Base-by-base conservation (phyloP, 495 filamentous ascomycete genomes). In the Neurospora sp. region DNA sequence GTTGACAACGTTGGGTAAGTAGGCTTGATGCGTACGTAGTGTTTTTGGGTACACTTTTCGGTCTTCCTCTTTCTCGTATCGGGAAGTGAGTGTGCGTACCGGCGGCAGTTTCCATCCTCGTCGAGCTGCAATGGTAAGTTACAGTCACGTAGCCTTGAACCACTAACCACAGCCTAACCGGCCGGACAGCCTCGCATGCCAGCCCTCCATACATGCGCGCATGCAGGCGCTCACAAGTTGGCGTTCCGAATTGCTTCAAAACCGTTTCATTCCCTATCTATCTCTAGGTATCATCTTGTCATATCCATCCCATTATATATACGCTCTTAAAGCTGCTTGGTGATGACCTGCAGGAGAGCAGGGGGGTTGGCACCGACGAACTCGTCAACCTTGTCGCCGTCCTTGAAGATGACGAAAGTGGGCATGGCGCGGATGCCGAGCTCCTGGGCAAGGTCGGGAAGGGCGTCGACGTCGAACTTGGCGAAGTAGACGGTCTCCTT, bases 341-440 rank as follows among this genome's bases (percentile, higher is more conserved):
- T 27, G 27, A 54, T 12, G 10, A 3, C 10, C 2, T 18, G 0
- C 0, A 70, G 31, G 12, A 81, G 69, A 4, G 70, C 75, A 3
- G 83, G 81, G 3, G 90, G 89, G 82, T 93, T 96, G 72, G 96
- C 96, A 72, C 96, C 96, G 39, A 96, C 87, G 71, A 98, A 85
- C 78, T 93, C 92, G 37, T 81, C 85, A 35, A 86, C 79, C 74
- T 89, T 85, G 23, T 80, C 73, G 72, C 92, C 94, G 74, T 90
- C 80, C 87, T 92, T 94, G 88, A 94, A 97, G 76, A 96, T 82
- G 27, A 90, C 73, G 85, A 99, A 97, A 14, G 95, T 97, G 72
- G 96, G 96, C 96, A 99, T 98, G 78, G 96, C 94, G 77, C 92
- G 91, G 84, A 99, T 88, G 75, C 89, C 89, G 72, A 96, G 89